Base-by-base conservation (phyloP, 495 filamentous ascomycete genomes). In the Letharia columbiana region DNA sequence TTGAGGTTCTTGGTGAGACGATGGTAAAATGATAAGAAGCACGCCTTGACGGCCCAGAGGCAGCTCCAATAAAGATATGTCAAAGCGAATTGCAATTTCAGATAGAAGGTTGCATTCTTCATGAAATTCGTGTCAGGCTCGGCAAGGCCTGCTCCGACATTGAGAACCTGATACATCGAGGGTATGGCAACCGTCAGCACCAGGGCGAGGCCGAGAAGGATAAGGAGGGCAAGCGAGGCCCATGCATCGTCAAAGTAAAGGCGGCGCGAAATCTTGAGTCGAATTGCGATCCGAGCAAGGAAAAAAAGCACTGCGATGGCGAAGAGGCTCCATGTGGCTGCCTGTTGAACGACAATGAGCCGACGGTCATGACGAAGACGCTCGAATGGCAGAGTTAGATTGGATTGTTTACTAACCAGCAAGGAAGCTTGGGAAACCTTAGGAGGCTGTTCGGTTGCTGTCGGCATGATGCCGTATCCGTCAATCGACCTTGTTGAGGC, bases 31-130 rank as follows among this genome's bases (percentile, higher is more conserved):
- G 68, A 41, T 15, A 68, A 58, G 54, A 70, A 70, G 35, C 66
- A 70, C 33, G 52, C 66, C 68, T 82, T 82, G 57, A 80, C 75
- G 57, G 72, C 64, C 79, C 80, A 82, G 33, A 81, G 65, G 5
- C 71, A 72, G 9, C 72, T 56, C 77, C 79, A 80, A 64, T 80
- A 72, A 23, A 78, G 69, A n/a, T 77, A 73, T 12, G 74, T 75
- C 40, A 75, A 74, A 13, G 76, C 73, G 54, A 80, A 80, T 52
- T 66, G 64, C 23, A 61, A 42, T 42, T 66, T 50, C 23, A 66
- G 20, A 52, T 61, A 61, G 10, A 45, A 33, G 12, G 37, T 44
- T 8, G 40, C 64, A 52, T 68, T 60, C 17, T 20, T 40, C 66
- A 68, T 65, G 28, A 65, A 68, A n/a, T 62, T 1, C 33, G 40